Evolutionary conservation across 345 rosid species (phyloP).

Genomic region (Tarenaya hassleriana): DNA sequence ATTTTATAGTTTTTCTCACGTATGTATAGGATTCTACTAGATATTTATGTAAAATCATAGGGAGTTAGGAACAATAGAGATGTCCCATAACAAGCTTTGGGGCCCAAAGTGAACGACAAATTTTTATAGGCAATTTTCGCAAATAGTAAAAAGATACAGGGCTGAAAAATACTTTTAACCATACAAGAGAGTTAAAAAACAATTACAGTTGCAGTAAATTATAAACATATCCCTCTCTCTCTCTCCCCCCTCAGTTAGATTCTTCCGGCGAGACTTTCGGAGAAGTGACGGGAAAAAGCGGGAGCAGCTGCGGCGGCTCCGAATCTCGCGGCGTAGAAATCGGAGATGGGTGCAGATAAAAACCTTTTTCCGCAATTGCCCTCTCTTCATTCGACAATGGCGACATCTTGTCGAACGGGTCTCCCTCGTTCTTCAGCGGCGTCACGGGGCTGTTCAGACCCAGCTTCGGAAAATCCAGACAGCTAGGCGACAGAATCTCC

Average conservation of each 20-base stretch:
- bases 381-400: conserved; percentile 80
- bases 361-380: conserved; percentile 84
- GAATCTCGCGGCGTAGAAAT: conserved; percentile 77
- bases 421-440: conserved; percentile 47
- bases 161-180: too few relatives aligned
- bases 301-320: conserved; percentile 95
- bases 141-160: too few relatives aligned
- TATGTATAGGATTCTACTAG: too few relatives aligned
- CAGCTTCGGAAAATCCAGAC: conserved; percentile 88
- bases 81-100: too few relatives aligned
- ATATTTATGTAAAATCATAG: too few relatives aligned
- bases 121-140: too few relatives aligned
- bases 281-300: conserved; percentile 83
- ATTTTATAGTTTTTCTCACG: too few relatives aligned
- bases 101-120: too few relatives aligned
- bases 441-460: conserved; percentile 93
- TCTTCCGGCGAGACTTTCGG: conserved; percentile 46
- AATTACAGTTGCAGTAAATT: conserved; percentile 21
- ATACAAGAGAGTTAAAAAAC: background rate
- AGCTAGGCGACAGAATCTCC: conserved; percentile 85
- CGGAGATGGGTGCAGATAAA: conserved; percentile 88
- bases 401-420: conserved; percentile 58
- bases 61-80: too few relatives aligned
- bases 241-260: conserved; percentile 6
- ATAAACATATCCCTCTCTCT: conserved; percentile 12